Base-by-base conservation (phyloP, 169 alveolate genomes). In the Plasmodium malariae region DNA sequence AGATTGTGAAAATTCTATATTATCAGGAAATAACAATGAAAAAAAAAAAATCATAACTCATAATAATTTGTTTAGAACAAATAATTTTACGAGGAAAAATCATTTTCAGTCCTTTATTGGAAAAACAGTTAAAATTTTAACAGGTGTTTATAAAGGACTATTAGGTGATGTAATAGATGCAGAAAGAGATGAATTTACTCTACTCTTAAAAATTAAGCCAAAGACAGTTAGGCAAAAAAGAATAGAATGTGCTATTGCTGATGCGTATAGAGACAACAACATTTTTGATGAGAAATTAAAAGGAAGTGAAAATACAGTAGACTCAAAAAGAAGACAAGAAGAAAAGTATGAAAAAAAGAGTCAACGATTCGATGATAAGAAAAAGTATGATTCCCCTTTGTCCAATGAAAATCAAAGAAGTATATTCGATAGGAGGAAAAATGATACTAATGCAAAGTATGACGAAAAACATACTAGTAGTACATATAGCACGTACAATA, bases 61-160 rank as follows among this genome's bases (percentile, higher is more conserved):
- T 51, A 54, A 69, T 68, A 83, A 83, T 54, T 32, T 83, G 2
- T 83, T 83, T 48, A 43, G 88, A 51, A 60, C 88, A 36, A 83
- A 76, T 67, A 86, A 49, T 32, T 51, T 37, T n/a, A 4, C 59
- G 30, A 57, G 67, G 37, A 54, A 60, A 32, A 72, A 62, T 36
- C 74, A 65, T 14, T 71, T 67, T 45, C 72, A 85, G 14, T 88
- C 94, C 6, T 89, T 93, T 67, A 78, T 94, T 59, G 96, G 96
- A 37, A 94, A 94, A 72, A 94, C 96, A 0, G 96, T 94, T 0
- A 94, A 94, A 65, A 94, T 94, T 1, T 87, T 94, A 48, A 88
- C 91, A n/a, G 96, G 96, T 17, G 80, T 94, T 21, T 88, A 94
- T 68, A 94, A 94, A 69, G 96, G 96, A 9, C 60, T 94, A 26